Base-by-base conservation (phyloP, 2,329 filamentous ascomycete species). In the Drechslerella coelobrocha region DNA sequence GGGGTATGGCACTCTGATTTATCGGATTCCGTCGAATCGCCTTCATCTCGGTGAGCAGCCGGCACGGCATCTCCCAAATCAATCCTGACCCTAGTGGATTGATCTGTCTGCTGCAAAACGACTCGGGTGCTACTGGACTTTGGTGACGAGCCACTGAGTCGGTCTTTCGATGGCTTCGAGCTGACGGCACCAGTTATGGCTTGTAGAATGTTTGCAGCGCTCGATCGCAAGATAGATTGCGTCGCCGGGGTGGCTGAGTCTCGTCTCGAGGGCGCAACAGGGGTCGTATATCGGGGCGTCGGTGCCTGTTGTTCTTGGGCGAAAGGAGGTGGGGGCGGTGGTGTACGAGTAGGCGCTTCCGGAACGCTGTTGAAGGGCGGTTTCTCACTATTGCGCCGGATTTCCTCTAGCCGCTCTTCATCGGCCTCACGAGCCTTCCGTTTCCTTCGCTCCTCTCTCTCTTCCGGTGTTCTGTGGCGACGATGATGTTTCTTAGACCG, bases 101-200 rank as follows among this genome's bases (percentile, higher is more conserved):
- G 63, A 3, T 68, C 63, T 1, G 63, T 61, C 34, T 61, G 56
- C 29, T 68, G 63, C 12, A 68, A 23, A 6, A 68, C 41, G 2
- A 68, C 63, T 37, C 63, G 63, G 19, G 63, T 68, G 27, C 63
- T 56, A n/a, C 63, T 68, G 5, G 63, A 68, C 17, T 61, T 68
- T 7, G 63, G 63, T 26, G 63, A 68, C 12, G 63, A 27, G 21
- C 51, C 61, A 24, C 63, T 61, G 50, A 68, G 61, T 68, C 55
- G 63, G 37, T 68, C 63, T 14, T 27, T 60, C 29, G 63, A 68
- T 6, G 63, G 51, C 53, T 68, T 61, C 27, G 56, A 61, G 23
- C 63, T 56, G 19, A 68, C 56, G 3, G 48, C 61, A 5, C 34
- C 34, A n/a, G 34, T 39, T 39, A 68, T 55, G 14, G 63, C 63